Evolutionary conservation across 2,329 filamentous ascomycete genomes (phyloP), one percentile per base, ranked within the genome.

Genomic region (Xylariaceae sp.): DNA sequence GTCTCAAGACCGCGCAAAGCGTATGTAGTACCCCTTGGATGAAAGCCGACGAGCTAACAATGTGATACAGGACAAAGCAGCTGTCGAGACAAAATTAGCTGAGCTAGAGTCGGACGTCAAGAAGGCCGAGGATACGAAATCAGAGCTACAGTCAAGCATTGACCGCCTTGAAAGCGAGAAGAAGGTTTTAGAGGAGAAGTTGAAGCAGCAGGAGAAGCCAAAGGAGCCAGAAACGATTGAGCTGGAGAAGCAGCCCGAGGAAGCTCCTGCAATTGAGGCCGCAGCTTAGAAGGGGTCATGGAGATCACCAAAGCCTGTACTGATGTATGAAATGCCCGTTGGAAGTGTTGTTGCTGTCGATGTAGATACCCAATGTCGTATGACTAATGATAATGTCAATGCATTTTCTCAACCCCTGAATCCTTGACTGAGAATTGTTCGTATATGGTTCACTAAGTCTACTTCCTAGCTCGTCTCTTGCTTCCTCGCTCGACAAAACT

Each of bases 1-100:
- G 76, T 45, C 67, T 80, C 6, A 66, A 72, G 48, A 58, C 67
- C 26, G 66, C 68, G 1, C 62, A 73, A 40, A 61, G 64, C 23
- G 74, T 76, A 71, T 62, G 71, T 51, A 41, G 16, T 28, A 26
- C 16, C 2, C 14, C 16, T 8, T 37, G 2, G 17, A 11, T 26
- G 24, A n/a, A 12, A 7, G 9, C n/a, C n/a, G n/a, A n/a, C n/a
- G n/a, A 39, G 34, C 58, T 61, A 12, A 63, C 41, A 2, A 34
- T 24, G 23, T 17, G 21, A 9, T 29, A 47, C 36, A 72, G 70
- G 66, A 67, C n/a, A 70, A 70, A 58, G 54, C 57, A 9, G 37
- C 58, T 4, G 64, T 71, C 11, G 63, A 69, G 45, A 17, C 59
- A 1, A 69, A 70, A 51, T 31, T 70, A 2, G 56, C 61, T 17